Evolutionary conservation across 192 early-diverging fungal species (phyloP).

Genomic region (Gonapodya prolifera): DNA sequence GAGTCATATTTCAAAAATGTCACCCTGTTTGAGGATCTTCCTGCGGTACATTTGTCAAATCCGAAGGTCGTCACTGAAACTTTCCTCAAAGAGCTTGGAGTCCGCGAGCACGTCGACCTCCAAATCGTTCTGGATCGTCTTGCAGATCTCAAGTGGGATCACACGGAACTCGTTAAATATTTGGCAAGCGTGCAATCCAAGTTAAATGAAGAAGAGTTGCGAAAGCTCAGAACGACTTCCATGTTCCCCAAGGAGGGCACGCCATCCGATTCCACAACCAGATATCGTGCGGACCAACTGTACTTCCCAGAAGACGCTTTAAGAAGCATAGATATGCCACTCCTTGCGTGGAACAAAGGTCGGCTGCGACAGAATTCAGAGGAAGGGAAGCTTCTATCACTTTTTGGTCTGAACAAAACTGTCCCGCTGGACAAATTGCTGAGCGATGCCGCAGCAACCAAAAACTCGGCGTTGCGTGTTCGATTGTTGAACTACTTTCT

Average conservation of each 20-base stretch:
- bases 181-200: conserved; percentile 54
- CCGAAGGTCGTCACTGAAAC: conserved; percentile 31
- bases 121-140: conserved; percentile 74
- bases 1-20: conserved; percentile 71
- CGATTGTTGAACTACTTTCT: conserved; percentile 56
- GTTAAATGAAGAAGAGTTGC: conserved; percentile 44
- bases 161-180: conserved; percentile 72
- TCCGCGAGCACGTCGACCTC: conserved; percentile 77
- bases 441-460: conserved; percentile 8
- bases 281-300: neutral
- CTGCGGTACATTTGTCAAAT: conserved; percentile 47
- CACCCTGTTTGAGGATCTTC: conserved; percentile 71
- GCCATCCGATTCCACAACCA: neutral
- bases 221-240: conserved; percentile 25
- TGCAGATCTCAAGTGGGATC: conserved; percentile 66
- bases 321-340: neutral
- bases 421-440: conserved; percentile 25
- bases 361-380: neutral
- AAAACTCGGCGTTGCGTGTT: conserved; percentile 14
- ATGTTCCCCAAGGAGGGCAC: conserved; percentile 1
- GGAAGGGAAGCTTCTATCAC: conserved; percentile 23
- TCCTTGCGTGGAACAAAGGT: neutral
- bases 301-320: conserved; percentile 6
- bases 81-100: conserved; percentile 54
- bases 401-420: conserved; percentile 18